Conservation (phyloP, 305 asterid species). For the Solanum aculeatissimum region DNA sequence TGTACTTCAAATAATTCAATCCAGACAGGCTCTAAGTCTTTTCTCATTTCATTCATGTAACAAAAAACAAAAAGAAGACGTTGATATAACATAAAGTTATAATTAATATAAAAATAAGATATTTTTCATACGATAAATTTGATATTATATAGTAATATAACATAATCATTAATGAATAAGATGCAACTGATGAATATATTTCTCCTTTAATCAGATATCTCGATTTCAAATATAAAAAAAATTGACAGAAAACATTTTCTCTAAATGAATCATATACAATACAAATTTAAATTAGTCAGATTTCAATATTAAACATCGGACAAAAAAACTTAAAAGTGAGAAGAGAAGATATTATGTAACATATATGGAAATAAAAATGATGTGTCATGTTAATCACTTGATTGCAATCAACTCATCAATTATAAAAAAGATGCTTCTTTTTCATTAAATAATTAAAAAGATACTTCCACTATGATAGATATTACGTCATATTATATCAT, state of each 20-base stretch:
- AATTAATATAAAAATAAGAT: background rate
- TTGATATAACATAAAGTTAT: background rate
- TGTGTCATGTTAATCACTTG: background rate
- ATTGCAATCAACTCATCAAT: background rate
- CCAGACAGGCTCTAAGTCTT: background rate
- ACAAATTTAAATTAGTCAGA: background rate
- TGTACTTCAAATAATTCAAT: no score
- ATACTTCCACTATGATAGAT: background rate
- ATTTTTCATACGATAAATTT: background rate
- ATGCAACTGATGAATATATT: no score
- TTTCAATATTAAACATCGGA: fast-evolving
- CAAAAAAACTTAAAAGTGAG: no score
- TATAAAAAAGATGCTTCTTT: background rate
- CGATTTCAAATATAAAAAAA: no score
- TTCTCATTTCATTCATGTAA: background rate
- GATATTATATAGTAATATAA: no score
- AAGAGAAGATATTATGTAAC: background rate
- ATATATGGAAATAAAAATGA: background rate
- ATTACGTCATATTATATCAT: background rate
- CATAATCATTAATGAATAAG: no score
- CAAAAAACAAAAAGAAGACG: background rate
- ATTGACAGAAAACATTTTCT: no score
- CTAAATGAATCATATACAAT: no score
- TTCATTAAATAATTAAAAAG: background rate
- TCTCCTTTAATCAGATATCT: no score